Evolutionary conservation across 2,329 filamentous ascomycete species (phyloP), one percentile per base, ranked within the genome.

Genomic region (Arthrobotrys sinensis): DNA sequence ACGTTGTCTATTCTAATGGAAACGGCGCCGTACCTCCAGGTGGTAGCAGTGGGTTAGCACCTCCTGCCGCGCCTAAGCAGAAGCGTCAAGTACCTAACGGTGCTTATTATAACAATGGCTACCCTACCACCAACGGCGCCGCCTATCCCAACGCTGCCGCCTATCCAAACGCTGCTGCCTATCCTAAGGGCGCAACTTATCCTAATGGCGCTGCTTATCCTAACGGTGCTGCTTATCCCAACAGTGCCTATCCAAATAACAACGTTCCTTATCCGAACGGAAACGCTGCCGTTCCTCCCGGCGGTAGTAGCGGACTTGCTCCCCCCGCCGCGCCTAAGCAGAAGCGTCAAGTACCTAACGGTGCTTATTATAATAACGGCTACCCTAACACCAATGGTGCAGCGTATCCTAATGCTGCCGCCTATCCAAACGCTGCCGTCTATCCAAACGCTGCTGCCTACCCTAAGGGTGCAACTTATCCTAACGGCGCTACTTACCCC

Each of bases 271-370:
- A 24, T 52, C 24, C 48, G 1, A 24, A 24, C 16, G 19, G 45
- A 2, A 52, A 52, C 14, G 8, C 12, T n/a, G 46, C 46, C 7
- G 3, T 2, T 11, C 48, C 19, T 16, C 12, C 28, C 12, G 28
- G 8, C 28, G 28, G 52, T 28, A 16, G 34, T n/a, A 55, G 24
- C 12, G 52, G 52, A 2, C 52, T 57, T 16, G 52, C 28, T 8
- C 52, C 52, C 6, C 52, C 52, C n/a, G 34, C 28, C 16, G 34
- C 16, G n/a, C 52, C 52, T 36, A 57, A 38, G 28, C 28, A 34
- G 5, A 57, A 57, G 28, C 52, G 52, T 34, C 52, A 57, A 8
- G 14, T 21, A 16, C 16, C 2, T 6, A 38, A 38, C n/a, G n/a
- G n/a, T n/a, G n/a, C n/a, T 12, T 38, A 38, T 38, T 38, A 38